Conservation (phyloP, 192 early-diverging fungal species). For the Backusella tuberculispora region DNA sequence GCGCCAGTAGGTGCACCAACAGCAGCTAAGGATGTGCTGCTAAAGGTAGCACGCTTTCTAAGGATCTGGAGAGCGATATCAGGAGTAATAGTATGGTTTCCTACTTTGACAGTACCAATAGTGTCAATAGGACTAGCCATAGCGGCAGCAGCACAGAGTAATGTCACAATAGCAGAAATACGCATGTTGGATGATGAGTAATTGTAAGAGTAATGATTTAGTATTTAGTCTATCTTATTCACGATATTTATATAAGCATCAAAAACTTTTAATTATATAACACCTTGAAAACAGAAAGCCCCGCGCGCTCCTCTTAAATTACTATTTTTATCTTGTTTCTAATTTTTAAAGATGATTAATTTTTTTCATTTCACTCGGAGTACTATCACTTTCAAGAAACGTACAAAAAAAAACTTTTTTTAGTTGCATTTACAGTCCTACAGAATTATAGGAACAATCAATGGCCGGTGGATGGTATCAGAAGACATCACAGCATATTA, state of each 20-base stretch:
- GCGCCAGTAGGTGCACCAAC: background rate
- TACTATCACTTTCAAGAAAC: background rate
- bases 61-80: background rate
- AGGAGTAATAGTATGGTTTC: background rate
- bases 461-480: background rate
- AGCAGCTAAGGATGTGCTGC: background rate
- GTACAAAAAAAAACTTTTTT: background rate
- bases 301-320: background rate
- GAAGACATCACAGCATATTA: background rate
- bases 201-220: background rate
- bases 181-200: background rate
- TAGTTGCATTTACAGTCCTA: background rate
- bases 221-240: background rate
- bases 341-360: background rate
- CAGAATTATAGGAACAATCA: background rate
- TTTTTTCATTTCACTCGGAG: background rate
- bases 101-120: background rate
- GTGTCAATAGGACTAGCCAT: constrained; percentile 2
- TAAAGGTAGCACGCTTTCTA: background rate
- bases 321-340: constrained; percentile 6
- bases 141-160: constrained; percentile 2
- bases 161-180: background rate
- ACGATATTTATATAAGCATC: background rate
- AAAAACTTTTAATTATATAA: background rate
- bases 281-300: constrained; percentile 3